phyloP scores from a whole-genome alignment of 768 basidiomycete genomes.

The Trametes cingulata region DNA sequence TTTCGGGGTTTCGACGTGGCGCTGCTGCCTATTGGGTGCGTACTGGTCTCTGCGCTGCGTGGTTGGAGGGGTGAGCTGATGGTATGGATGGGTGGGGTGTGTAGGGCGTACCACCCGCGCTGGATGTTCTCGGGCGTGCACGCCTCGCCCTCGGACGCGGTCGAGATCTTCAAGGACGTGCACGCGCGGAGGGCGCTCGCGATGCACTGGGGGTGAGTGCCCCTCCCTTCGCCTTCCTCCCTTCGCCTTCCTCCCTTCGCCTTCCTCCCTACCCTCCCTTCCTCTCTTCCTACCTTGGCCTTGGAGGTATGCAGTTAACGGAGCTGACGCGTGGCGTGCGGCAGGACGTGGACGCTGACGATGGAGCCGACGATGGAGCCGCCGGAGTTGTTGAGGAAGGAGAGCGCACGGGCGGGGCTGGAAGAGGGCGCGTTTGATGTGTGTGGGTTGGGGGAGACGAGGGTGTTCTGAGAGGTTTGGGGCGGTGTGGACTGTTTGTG shows the following conservation, averaged over 20 bases:
- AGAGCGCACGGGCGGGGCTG: constrained; percentile 52
- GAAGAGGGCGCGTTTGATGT: constrained; percentile 53
- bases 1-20: constrained; percentile 69
- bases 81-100: background rate
- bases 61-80: background rate
- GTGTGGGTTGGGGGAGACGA: constrained; percentile 64
- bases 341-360: constrained; percentile 57
- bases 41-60: background rate
- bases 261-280: too few relatives aligned
- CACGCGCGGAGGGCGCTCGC: constrained; percentile 59
- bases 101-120: constrained; percentile 62
- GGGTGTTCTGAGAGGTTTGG: constrained; percentile 30
- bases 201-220: constrained; percentile 68
- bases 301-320: too few relatives aligned
- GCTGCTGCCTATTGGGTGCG: constrained; percentile 66
- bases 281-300: background rate
- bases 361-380: constrained; percentile 60
- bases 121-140: constrained; percentile 60
- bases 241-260: too few relatives aligned
- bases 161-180: constrained; percentile 65
- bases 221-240: too few relatives aligned
- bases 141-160: constrained; percentile 67
- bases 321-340: too few relatives aligned
- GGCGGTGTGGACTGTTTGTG: too few relatives aligned
- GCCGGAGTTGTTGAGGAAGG: constrained; percentile 51